phyloP scores from a whole-genome alignment of 1,139 yeast species.

The Schwanniomyces etchellsii region DNA sequence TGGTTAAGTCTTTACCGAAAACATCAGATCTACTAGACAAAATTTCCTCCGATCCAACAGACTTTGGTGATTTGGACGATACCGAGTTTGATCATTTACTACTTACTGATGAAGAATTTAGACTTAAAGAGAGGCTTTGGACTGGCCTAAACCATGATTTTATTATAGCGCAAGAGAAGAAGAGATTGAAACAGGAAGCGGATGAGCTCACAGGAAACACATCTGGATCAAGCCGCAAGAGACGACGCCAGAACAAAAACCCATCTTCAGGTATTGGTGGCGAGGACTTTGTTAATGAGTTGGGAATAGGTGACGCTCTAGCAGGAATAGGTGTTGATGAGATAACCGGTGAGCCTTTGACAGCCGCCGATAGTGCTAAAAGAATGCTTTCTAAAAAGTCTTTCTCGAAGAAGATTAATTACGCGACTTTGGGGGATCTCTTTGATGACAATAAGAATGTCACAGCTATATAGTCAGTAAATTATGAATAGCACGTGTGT shows the following conservation, averaged over 20 bases:
- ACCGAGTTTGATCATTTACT: conserved; percentile 60
- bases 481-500: no score
- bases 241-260: conserved; percentile 27
- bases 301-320: conserved; percentile 34
- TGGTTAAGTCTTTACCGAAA: conserved; percentile 48
- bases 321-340: conserved; percentile 37
- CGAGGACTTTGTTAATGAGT: conserved; percentile 17
- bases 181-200: conserved; percentile 78
- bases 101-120: conserved; percentile 61
- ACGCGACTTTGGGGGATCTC: conserved; percentile 66
- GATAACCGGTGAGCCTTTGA: conserved; percentile 35
- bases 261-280: conserved; percentile 12
- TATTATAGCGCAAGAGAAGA: conserved; percentile 77
- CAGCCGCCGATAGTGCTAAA: conserved; percentile 72
- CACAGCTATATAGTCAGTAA: conserved; percentile 4
- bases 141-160: conserved; percentile 83
- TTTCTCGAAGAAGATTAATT: conserved; percentile 83
- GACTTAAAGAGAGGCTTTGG: conserved; percentile 78
- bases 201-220: conserved; percentile 79
- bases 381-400: conserved; percentile 64
- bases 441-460: conserved; percentile 23
- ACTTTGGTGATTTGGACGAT: conserved; percentile 76
- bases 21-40: conserved; percentile 46
- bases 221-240: conserved; percentile 38
- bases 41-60: conserved; percentile 56